Evolutionary conservation across 202 grass and related monocot genomes (phyloP), one percentile per base, ranked within the genome.

Genomic region (Sporobolus alterniflorus): DNA sequence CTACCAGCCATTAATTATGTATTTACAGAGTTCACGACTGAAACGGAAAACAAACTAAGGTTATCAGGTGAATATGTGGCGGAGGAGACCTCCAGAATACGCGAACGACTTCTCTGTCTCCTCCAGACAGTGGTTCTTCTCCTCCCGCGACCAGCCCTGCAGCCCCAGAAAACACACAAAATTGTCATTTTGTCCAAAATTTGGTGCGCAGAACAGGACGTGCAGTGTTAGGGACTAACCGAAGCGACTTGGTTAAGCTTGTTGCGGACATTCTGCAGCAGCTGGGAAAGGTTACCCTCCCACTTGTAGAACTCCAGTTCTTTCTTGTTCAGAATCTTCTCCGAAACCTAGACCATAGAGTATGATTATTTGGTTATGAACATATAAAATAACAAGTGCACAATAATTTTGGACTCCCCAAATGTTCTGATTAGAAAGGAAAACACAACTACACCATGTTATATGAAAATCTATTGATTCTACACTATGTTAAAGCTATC

Each of bases 241-340:
- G 24, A 43, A 16, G 77, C 77, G 5, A 93, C 86, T 89, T 82
- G 39, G 44, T 98, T 95, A 51, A 98, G 88, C 46, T 93, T 98
- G 73, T 66, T 48, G 40, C 90, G 89, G 32, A 95, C 95, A 36
- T 89, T 90, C 82, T 98, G 95, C 76, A 95, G 78, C 71, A 98
- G 76, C 86, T 98, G 78, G 49, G 90, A 88, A 20, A 95, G 84
- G 72, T 83, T 91, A 30, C 86, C 86, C 39, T 93, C 90, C 95
- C 92, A 98, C 63, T 95, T 95, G 86, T 98, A 98, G 72, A 98
- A 98, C 44, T 98, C 86, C 51, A 98, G 88, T 67, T 95, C 88
- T 43, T 93, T 95, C 48, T 93, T 98, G 90, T 95, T 55, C 74
- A 95, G 78, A 83, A 98, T 95, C 75, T 95, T 98, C 84, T 94